Conservation (phyloP, 352 stramenopile genomes). For the Globisporangium camurandrum region DNA sequence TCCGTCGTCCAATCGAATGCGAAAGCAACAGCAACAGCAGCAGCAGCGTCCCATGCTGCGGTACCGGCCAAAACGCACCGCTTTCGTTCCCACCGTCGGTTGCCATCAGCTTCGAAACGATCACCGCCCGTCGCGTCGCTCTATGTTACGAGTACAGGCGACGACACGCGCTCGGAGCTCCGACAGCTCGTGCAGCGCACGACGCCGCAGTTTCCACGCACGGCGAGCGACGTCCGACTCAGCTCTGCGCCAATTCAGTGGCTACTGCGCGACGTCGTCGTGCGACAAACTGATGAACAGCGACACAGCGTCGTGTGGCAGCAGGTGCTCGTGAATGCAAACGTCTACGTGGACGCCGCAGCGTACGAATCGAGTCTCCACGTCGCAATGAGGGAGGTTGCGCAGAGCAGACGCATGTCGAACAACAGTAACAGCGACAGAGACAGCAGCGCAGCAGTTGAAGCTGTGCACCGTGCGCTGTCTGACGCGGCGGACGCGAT, state of each 20-base stretch:
- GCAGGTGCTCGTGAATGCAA: too few species aligned
- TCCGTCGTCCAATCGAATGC: background rate
- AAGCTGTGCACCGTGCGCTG: constrained; percentile 2
- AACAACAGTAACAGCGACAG: too few species aligned
- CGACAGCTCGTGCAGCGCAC: constrained; percentile 11
- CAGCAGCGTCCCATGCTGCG: too few species aligned
- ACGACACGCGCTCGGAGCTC: constrained; percentile 11
- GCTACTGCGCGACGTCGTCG: constrained; percentile 11
- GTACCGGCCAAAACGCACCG: too few species aligned
- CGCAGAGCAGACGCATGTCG: too few species aligned
- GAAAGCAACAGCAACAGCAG: background rate
- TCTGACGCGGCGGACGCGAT: background rate
- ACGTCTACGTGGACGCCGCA: constrained; percentile 29
- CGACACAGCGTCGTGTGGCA: too few species aligned
- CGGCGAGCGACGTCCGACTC: constrained; percentile 26
- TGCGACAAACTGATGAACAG: too few species aligned
- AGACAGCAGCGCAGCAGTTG: too few species aligned
- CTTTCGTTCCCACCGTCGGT: constrained; percentile 11
- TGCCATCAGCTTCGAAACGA: constrained; percentile 4
- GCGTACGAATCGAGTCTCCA: constrained; percentile 28
- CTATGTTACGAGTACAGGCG: background rate
- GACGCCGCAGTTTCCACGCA: constrained; percentile 25
- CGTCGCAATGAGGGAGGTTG: constrained; percentile 3
- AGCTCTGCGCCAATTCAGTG: constrained; percentile 28
- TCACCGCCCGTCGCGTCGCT: background rate